These are phyloP conservation scores for Pseudomicrostroma phylloplanum DNA, from an alignment of 1,284 basidiomycete species.

Conservation along the genomic window DNA sequence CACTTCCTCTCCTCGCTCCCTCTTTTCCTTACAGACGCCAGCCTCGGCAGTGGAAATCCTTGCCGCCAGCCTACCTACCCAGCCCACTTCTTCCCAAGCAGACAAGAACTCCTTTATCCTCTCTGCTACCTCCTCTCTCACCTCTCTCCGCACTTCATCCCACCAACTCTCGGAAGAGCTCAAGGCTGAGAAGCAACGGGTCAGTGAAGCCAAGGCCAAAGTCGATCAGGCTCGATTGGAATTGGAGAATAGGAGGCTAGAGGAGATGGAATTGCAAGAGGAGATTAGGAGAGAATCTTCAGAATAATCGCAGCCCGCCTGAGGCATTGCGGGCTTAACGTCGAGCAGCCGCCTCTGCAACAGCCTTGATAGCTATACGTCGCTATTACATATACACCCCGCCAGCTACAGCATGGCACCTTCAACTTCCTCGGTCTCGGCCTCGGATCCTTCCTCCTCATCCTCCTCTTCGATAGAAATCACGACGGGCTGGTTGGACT, in stretches of 20 bases:
- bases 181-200: neutral
- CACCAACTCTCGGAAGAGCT: neutral
- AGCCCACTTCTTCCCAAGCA: neutral
- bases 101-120: neutral
- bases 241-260: neutral
- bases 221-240: neutral
- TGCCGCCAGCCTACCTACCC: neutral
- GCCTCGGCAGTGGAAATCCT: neutral
- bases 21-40: neutral
- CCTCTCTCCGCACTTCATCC: neutral
- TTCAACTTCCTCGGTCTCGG: no score
- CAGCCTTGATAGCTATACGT: no score
- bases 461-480: no score
- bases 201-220: neutral
- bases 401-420: no score
- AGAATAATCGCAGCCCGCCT: neutral
- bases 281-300: slow-evolving; percentile 1
- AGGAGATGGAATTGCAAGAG: slow-evolving; percentile 2
- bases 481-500: slow-evolving; percentile 27
- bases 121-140: neutral
- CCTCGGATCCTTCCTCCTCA: no score
- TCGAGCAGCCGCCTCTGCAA: no score
- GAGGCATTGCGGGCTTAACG: no score
- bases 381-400: no score
- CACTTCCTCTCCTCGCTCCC: neutral